Percentiles rank a stretch among this genome's conserved stretches.
These are phyloP conservation scores for Eimeria acervulina DNA, from an alignment of 169 alveolate species.

Conservation along the genomic window DNA sequence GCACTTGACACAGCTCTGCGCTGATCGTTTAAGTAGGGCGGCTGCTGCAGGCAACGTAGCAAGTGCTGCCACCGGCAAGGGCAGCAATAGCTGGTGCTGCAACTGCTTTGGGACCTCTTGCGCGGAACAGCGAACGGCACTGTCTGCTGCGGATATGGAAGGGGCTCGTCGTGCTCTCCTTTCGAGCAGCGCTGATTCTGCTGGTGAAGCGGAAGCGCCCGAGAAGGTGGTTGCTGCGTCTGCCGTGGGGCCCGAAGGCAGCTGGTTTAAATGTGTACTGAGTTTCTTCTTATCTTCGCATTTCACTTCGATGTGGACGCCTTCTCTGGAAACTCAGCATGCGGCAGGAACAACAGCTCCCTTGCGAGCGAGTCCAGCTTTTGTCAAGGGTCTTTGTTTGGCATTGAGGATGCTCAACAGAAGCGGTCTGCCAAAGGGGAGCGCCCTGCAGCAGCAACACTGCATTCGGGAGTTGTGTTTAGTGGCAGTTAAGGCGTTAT, in stretches of 20 bases:
- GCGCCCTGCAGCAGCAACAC: not conserved
- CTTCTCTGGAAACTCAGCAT: not conserved
- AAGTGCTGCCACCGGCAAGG: not conserved
- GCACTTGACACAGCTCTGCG: not conserved
- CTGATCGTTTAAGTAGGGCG: constrained; percentile 32
- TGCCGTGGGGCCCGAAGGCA: constrained; percentile 14
- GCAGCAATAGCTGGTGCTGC: constrained; percentile 15
- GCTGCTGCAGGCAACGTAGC: constrained; percentile 42
- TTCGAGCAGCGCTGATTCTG: not conserved
- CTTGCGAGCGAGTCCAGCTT: constrained; percentile 15
- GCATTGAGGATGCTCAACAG: not conserved
- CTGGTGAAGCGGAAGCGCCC: not conserved
- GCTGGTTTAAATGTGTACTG: constrained; percentile 30
- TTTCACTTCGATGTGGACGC: not conserved
- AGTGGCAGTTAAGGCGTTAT: constrained; percentile 35
- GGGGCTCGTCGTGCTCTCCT: constrained; percentile 23
- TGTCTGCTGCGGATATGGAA: constrained; percentile 51
- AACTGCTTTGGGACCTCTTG: not conserved
- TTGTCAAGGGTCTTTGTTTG: constrained; percentile 45
- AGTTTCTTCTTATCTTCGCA: constrained; percentile 12
- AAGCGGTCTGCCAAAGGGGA: not conserved
- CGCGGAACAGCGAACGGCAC: not conserved
- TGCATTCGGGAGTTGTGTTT: constrained; percentile 16
- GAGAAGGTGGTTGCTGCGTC: not conserved
- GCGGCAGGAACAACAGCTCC: not conserved